phyloP scores from a whole-genome alignment of 2,329 filamentous ascomycete genomes.

The Tolypocladium album region DNA sequence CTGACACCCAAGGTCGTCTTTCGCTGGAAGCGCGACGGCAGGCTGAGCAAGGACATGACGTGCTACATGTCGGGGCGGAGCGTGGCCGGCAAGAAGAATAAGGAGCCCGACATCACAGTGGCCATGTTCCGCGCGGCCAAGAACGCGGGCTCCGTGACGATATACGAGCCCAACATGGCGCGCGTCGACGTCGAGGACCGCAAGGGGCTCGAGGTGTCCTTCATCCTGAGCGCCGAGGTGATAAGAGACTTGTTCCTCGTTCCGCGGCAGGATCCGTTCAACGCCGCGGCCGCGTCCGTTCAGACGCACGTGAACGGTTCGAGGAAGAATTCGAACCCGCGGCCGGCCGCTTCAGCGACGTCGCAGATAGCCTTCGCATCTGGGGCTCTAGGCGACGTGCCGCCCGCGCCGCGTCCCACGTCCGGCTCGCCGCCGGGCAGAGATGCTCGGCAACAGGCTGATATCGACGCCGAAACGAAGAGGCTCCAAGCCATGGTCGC shows the following conservation, averaged over 20 bases:
- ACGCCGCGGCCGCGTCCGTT: constrained; percentile 35
- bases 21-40: constrained; percentile 81
- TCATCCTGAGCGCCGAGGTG: constrained; percentile 53
- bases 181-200: constrained; percentile 88
- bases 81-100: constrained; percentile 66
- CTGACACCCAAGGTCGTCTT: constrained; percentile 69
- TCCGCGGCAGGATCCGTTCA: constrained; percentile 66
- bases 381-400: constrained; percentile 24
- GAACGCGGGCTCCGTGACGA: constrained; percentile 55
- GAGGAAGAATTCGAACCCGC: constrained; percentile 1
- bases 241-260: constrained; percentile 56
- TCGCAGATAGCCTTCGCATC: constrained; percentile 14
- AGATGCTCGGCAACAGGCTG: constrained; percentile 19
- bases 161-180: constrained; percentile 89
- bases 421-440: constrained; percentile 7
- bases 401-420: constrained; percentile 7
- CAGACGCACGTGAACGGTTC: neutral
- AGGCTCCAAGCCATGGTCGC: constrained; percentile 49
- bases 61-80: constrained; percentile 78
- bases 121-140: constrained; percentile 69
- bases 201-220: constrained; percentile 80
- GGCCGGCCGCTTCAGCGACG: constrained; percentile 22
- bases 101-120: constrained; percentile 92
- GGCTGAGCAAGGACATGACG: constrained; percentile 76
- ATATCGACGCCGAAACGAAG: constrained; percentile 67